These are phyloP conservation scores for Saksenaea oblongispora DNA, from an alignment of 371 early-diverging fungal genomes.

Conservation along the genomic window DNA sequence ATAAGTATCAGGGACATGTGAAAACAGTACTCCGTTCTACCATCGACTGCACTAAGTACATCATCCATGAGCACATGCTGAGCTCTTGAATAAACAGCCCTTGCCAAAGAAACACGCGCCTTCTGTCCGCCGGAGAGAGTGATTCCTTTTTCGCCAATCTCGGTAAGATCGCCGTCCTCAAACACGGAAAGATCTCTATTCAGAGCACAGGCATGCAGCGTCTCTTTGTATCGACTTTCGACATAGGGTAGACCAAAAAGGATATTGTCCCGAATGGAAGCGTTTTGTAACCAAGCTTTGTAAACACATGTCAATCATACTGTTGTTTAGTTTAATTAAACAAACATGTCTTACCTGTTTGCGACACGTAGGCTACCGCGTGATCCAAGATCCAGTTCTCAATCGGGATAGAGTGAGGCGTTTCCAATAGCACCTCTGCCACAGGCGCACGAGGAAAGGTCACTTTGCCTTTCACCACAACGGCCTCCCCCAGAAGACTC, in stretches of 20 bases:
- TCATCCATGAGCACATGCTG: constrained; percentile 77
- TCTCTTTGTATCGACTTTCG: constrained; percentile 43
- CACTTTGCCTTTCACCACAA: constrained; percentile 34
- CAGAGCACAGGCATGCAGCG: constrained; percentile 61
- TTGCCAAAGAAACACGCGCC: constrained; percentile 76
- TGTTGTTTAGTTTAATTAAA: not conserved
- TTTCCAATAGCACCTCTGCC: constrained; percentile 10
- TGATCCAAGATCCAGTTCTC: constrained; percentile 13
- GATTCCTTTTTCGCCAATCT: constrained; percentile 86
- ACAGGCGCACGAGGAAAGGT: constrained; percentile 37
- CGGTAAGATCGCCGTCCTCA: constrained; percentile 83
- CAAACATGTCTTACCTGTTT: constrained; percentile 11
- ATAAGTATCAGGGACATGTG: too few relatives aligned
- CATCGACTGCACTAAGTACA: constrained; percentile 76
- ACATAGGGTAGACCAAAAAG: constrained; percentile 45
- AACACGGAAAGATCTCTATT: constrained; percentile 48
- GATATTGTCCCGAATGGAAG: constrained; percentile 63
- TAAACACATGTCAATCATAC: not conserved
- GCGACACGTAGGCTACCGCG: constrained; percentile 13
- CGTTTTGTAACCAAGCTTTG: constrained; percentile 80
- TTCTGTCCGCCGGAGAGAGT: constrained; percentile 74
- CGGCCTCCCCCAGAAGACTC: constrained; percentile 63
- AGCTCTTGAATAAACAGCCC: constrained; percentile 79
- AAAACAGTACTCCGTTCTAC: too few relatives aligned
- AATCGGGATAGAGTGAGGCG: not conserved